Conservation (phyloP, 352 stramenopile species). For the Stramenopiles sp. region DNA sequence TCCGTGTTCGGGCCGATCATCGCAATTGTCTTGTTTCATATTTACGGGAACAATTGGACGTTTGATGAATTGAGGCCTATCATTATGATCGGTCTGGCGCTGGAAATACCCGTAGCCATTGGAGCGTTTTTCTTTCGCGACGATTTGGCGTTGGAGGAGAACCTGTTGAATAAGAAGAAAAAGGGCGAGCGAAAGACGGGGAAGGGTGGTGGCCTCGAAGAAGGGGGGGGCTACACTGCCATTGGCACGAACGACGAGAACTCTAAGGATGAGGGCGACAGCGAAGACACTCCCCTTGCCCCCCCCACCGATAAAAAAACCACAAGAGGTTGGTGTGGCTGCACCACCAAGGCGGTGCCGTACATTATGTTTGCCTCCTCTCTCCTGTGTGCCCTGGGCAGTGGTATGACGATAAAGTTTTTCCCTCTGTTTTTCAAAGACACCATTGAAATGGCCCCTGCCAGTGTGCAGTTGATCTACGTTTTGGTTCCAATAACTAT, state of each 20-base stretch:
- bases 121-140: slow-evolving; percentile 52
- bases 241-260: slow-evolving; percentile 17
- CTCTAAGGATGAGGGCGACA: slow-evolving; percentile 16
- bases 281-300: too few species aligned
- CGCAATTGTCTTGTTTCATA: slow-evolving; percentile 40
- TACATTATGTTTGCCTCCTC: slow-evolving; percentile 28
- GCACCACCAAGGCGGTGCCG: too few species aligned
- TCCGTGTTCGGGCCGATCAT: slow-evolving; percentile 35
- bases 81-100: slow-evolving; percentile 37
- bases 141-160: slow-evolving; percentile 35
- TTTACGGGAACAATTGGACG: slow-evolving; percentile 50
- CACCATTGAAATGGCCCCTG: slow-evolving; percentile 28
- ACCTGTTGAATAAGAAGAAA: slow-evolving; percentile 33
- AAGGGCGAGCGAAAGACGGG: slow-evolving; percentile 23
- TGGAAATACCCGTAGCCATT: slow-evolving; percentile 37
- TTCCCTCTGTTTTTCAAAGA: slow-evolving; percentile 44
- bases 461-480: slow-evolving; percentile 33
- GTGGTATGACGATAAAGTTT: slow-evolving; percentile 38
- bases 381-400: slow-evolving; percentile 26
- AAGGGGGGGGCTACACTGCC: neutral
- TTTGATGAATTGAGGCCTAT: slow-evolving; percentile 36
- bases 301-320: too few species aligned
- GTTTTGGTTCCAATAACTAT: slow-evolving; percentile 28
- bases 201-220: slow-evolving; percentile 14
- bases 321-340: too few species aligned